Percentiles rank a stretch among this genome's conserved stretches.
Evolutionary conservation across 108 stramenopile genomes (phyloP).

Genomic region (Mayamaea pseudoterrestris): DNA sequence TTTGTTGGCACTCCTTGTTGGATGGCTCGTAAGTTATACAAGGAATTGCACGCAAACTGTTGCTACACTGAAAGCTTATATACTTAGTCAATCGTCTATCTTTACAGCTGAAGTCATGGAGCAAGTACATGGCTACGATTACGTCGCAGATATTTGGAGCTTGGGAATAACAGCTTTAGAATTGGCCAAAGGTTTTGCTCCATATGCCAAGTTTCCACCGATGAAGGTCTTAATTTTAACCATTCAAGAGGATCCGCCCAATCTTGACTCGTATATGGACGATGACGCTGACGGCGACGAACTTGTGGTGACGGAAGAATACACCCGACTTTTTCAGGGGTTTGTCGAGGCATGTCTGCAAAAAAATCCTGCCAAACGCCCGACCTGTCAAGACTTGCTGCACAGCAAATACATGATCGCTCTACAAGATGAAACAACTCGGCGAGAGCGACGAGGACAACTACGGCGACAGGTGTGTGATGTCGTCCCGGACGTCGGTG

Average conservation of each 20-base stretch:
- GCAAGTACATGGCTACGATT: slow-evolving; percentile 93
- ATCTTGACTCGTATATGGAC: slow-evolving; percentile 76
- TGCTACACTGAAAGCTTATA: not conserved
- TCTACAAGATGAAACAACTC: slow-evolving; percentile 17
- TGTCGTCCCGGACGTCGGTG: slow-evolving; percentile 51
- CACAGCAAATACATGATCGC: slow-evolving; percentile 21
- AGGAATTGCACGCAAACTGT: not conserved
- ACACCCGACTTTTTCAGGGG: slow-evolving; percentile 51
- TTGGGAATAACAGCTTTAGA: slow-evolving; percentile 98
- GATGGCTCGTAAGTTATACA: slow-evolving; percentile 27
- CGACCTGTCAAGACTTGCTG: slow-evolving; percentile 52
- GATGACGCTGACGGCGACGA: slow-evolving; percentile 64
- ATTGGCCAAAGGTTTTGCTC: slow-evolving; percentile 96
- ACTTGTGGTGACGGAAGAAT: slow-evolving; percentile 18
- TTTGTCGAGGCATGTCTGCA: slow-evolving; percentile 62
- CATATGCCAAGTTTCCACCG: slow-evolving; percentile 91
- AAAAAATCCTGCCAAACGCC: slow-evolving; percentile 72
- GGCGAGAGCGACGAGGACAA: slow-evolving; percentile 18
- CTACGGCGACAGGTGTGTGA: slow-evolving; percentile 47
- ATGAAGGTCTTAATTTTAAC: slow-evolving; percentile 95
- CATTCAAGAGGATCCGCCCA: slow-evolving; percentile 92
- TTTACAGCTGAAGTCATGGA: slow-evolving; percentile 91
- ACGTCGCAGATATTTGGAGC: slow-evolving; percentile 96
- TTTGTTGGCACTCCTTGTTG: slow-evolving; percentile 91
- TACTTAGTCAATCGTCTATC: not conserved